Conservation (phyloP, 2,329 filamentous ascomycete species). For the Curvularia eragrostidis region DNA sequence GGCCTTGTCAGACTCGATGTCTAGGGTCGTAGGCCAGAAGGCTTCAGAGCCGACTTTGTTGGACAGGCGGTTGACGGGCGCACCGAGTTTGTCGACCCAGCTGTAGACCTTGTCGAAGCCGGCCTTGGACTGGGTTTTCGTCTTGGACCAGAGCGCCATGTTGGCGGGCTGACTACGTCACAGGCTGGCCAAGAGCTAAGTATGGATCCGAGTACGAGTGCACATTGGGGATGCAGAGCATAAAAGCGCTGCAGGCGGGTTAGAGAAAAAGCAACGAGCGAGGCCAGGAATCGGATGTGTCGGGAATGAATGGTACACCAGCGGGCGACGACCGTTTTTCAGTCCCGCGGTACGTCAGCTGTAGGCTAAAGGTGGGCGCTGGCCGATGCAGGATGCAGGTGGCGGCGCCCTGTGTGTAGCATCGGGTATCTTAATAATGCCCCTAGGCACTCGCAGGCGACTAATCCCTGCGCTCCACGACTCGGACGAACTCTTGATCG, state of each 20-base stretch:
- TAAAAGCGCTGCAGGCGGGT: slow-evolving; percentile 18
- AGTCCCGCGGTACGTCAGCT: slow-evolving; percentile 32
- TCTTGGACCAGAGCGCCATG: slow-evolving; percentile 46
- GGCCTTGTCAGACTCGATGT: slow-evolving; percentile 90
- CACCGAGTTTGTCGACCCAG: slow-evolving; percentile 71
- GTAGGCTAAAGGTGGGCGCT: slow-evolving; percentile 14
- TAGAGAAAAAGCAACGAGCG: slow-evolving; percentile 18
- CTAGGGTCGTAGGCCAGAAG: slow-evolving; percentile 84
- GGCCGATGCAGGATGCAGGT: slow-evolving; percentile 20
- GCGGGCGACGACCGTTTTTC: slow-evolving; percentile 36
- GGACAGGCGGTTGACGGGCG: slow-evolving; percentile 79
- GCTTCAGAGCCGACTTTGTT: slow-evolving; percentile 83
- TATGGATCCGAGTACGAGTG: slow-evolving; percentile 25
- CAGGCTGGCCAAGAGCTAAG: slow-evolving; percentile 28
- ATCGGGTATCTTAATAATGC: slow-evolving; percentile 38
- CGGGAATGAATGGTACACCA: slow-evolving; percentile 24
- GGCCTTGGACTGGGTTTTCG: slow-evolving; percentile 44
- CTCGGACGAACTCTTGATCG: slow-evolving; percentile 11
- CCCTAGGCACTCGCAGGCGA: slow-evolving; percentile 18
- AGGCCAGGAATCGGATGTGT: slow-evolving; percentile 21
- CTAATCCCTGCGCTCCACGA: slow-evolving; percentile 19
- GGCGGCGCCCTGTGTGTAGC: slow-evolving; percentile 21
- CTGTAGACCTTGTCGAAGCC: slow-evolving; percentile 76
- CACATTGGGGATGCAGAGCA: slow-evolving; percentile 30
- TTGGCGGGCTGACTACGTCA: slow-evolving; percentile 13